Conservation (phyloP, 305 asterid species). For the Stenogyne calaminthoides region DNA sequence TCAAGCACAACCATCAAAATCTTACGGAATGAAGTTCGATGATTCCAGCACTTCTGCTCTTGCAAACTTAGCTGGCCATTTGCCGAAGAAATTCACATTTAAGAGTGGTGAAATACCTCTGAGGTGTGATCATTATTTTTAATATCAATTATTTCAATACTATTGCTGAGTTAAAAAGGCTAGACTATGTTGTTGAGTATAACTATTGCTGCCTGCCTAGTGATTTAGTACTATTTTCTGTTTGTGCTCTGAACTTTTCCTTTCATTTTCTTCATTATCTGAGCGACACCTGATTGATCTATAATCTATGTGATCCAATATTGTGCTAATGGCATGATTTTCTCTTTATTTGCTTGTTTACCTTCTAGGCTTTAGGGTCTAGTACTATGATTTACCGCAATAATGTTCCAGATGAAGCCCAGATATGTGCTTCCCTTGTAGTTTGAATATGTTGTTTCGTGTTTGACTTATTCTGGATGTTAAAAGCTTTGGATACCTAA, state of each 20-base stretch:
- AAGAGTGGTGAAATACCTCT: slow-evolving; percentile 56
- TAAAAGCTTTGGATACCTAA: not conserved
- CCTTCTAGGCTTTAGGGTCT: not conserved
- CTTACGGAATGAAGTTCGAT: slow-evolving; percentile 33
- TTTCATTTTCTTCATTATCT: slow-evolving; percentile 1
- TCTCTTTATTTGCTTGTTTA: not conserved
- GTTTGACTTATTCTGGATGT: slow-evolving; percentile 5
- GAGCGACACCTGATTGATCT: not conserved
- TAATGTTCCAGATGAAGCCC: not conserved
- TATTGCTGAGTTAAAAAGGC: not conserved
- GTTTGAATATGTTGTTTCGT: not conserved
- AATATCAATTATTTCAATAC: not conserved
- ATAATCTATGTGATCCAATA: not conserved
- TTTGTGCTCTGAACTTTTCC: not conserved
- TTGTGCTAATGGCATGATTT: not conserved
- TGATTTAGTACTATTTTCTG: not conserved
- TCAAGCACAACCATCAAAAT: slow-evolving; percentile 32
- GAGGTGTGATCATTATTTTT: slow-evolving; percentile 47
- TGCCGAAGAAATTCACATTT: slow-evolving; percentile 41
- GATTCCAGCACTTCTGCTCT: slow-evolving; percentile 39
- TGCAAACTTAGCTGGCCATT: slow-evolving; percentile 43
- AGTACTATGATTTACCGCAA: not conserved
- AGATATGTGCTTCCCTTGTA: not conserved
- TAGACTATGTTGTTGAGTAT: not conserved
- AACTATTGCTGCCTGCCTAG: slow-evolving; percentile 8